phyloP scores from a whole-genome alignment of 805 yeast species.

The Candida schatavii region DNA sequence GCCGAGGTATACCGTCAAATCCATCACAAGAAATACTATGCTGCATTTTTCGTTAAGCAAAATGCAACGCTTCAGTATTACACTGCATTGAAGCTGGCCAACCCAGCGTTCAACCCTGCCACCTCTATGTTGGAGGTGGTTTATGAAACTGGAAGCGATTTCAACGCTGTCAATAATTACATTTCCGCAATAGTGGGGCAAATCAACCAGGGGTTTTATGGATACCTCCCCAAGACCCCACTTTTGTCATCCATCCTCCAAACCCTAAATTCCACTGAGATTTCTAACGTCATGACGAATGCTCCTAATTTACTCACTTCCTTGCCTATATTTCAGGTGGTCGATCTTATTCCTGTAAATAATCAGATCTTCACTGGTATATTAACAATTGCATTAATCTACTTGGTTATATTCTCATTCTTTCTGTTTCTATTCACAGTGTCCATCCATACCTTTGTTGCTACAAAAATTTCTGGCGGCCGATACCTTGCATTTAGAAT shows the following conservation, averaged over 20 bases:
- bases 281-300: slow-evolving; percentile 5
- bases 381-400: slow-evolving; percentile 30
- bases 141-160: slow-evolving; percentile 34
- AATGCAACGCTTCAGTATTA: slow-evolving; percentile 26
- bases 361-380: slow-evolving; percentile 28
- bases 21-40: slow-evolving; percentile 30
- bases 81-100: slow-evolving; percentile 15
- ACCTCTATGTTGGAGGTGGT: slow-evolving; percentile 21
- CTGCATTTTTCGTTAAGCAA: slow-evolving; percentile 25
- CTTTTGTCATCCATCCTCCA: slow-evolving; percentile 16
- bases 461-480: slow-evolving; percentile 23
- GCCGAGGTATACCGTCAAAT: slow-evolving; percentile 27
- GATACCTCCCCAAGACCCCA: slow-evolving; percentile 16
- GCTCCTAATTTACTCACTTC: slow-evolving; percentile 24
- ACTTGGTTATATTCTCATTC: slow-evolving; percentile 30
- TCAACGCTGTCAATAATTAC: slow-evolving; percentile 25
- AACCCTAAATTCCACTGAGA: slow-evolving; percentile 9
- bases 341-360: slow-evolving; percentile 24
- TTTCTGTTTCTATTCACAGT: slow-evolving; percentile 30
- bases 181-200: slow-evolving; percentile 15
- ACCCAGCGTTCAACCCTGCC: slow-evolving; percentile 16
- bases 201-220: slow-evolving; percentile 14
- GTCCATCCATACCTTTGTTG: slow-evolving; percentile 25
- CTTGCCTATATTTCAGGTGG: slow-evolving; percentile 20
- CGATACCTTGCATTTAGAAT: slow-evolving; percentile 23